phyloP scores from a whole-genome alignment of 2,329 filamentous ascomycete genomes.

The Nannizziopsis barbatae region DNA sequence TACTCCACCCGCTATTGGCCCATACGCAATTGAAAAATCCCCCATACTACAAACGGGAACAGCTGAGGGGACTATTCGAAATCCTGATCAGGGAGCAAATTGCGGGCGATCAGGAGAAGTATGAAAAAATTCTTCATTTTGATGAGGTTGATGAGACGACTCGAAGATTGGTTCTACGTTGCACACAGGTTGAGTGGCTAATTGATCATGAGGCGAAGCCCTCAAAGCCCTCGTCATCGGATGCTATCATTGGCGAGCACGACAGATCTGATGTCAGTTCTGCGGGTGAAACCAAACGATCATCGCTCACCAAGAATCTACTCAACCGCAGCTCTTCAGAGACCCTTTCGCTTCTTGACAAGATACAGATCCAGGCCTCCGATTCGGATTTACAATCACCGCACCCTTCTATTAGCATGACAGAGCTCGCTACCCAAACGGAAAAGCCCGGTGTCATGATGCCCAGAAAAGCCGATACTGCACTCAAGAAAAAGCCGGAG shows the following conservation, averaged over 20 bases:
- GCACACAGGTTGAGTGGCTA: conserved; percentile 39
- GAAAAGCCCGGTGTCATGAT: conserved; percentile 76
- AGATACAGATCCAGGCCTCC: conserved; percentile 31
- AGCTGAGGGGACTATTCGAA: conserved; percentile 64
- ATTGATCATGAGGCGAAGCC: conserved; percentile 24
- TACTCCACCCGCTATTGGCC: conserved; percentile 77
- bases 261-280: not conserved
- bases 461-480: conserved; percentile 47
- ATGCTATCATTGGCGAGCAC: conserved; percentile 9
- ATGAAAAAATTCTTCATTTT: conserved; percentile 39
- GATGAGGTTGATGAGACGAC: conserved; percentile 42
- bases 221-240: conserved; percentile 19
- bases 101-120: conserved; percentile 41
- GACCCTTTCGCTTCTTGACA: conserved; percentile 18
- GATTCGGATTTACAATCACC: conserved; percentile 62
- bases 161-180: conserved; percentile 37
- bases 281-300: not conserved
- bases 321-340: conserved; percentile 21
- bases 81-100: conserved; percentile 64
- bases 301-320: not conserved
- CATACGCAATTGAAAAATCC: conserved; percentile 82
- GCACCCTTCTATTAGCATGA: conserved; percentile 61
- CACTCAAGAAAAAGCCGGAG: conserved; percentile 23
- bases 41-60: conserved; percentile 82
- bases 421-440: conserved; percentile 65